phyloP scores from a whole-genome alignment of 2,329 filamentous ascomycete species.

The Ophiostoma ulmi region DNA sequence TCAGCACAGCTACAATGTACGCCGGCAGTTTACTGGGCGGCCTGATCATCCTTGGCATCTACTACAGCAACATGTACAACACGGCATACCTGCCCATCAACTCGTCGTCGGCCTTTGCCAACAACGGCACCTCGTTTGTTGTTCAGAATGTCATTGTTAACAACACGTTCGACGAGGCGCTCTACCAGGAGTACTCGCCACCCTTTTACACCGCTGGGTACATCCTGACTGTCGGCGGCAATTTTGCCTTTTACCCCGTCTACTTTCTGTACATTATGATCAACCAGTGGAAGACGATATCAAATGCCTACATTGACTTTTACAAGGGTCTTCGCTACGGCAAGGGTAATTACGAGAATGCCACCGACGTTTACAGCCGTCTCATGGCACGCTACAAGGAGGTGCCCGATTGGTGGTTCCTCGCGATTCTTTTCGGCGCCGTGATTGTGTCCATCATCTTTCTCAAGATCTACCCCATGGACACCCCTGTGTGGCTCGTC shows the following conservation, averaged over 20 bases:
- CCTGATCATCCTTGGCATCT: conserved; percentile 50
- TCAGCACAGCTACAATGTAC: conserved; percentile 53
- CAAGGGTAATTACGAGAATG: conserved; percentile 51
- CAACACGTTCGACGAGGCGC: conserved; percentile 54
- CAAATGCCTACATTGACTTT: neutral
- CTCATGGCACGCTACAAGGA: conserved; percentile 58
- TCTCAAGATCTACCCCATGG: conserved; percentile 49
- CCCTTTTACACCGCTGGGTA: conserved; percentile 60
- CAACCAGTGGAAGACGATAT: conserved; percentile 52
- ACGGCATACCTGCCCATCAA: conserved; percentile 58
- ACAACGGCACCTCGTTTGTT: conserved; percentile 56
- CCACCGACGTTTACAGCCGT: conserved; percentile 51
- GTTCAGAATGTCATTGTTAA: conserved; percentile 52
- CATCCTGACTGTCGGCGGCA: conserved; percentile 53
- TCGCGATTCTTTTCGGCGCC: conserved; percentile 49
- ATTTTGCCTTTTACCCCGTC: conserved; percentile 53
- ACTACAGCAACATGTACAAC: conserved; percentile 54
- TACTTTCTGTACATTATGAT: conserved; percentile 52
- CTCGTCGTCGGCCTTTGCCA: conserved; percentile 58
- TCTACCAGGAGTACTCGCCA: conserved; percentile 60
- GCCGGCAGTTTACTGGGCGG: conserved; percentile 52
- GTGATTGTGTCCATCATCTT: conserved; percentile 50
- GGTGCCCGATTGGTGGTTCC: conserved; percentile 57
- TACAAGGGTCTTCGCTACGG: conserved; percentile 48
- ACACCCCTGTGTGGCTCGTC: conserved; percentile 47